Evolutionary conservation across 805 yeast species (phyloP), one percentile per base, ranked within the genome.

Genomic region (Cyberlindnera subsufficiens): DNA sequence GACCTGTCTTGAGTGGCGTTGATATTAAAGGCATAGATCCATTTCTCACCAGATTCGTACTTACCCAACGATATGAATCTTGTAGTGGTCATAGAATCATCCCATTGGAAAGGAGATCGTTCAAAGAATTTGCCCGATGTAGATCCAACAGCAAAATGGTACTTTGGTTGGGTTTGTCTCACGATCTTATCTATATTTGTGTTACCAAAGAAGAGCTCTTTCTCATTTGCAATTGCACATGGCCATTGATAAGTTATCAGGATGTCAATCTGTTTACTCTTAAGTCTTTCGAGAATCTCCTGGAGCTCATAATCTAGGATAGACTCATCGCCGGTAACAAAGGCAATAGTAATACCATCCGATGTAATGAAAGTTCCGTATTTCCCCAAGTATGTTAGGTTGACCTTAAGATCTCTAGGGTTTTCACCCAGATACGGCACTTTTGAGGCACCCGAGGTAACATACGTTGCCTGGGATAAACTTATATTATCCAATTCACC

Each of bases 21-120:
- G 25, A 77, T 40, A 31, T 68, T 69, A 49, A 86, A 86, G 0
- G 95, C 96, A 64, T 86, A 87, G 47, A 78, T 81, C 90, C 91
- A 87, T 56, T 74, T 75, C 3, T 66, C 71, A 9, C 69, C 68
- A 3, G 74, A 65, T 0, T 80, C 83, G 58, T 70, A 82, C 38
- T 69, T 67, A 0, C 78, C 84, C 38, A 86, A 58, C 55, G 88
- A 79, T 14, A 86, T 72, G 52, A 83, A 82, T 40, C 95, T 66
- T 0, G 88, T 76, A 2, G 71, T 55, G 13, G 68, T 54, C 0
- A 62, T 68, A 15, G 49, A 33, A 3, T 65, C 67, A 18, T 61
- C 60, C 87, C 87, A 82, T 40, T 65, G 50, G 54, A 86, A 80
- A 1, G 87, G 80, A 18, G 64, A 56, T 44, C 76, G 63, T 52